Evolutionary conservation across 106 monocot species (phyloP), one percentile per base, ranked within the genome.

Genomic region (Allium cepa): DNA sequence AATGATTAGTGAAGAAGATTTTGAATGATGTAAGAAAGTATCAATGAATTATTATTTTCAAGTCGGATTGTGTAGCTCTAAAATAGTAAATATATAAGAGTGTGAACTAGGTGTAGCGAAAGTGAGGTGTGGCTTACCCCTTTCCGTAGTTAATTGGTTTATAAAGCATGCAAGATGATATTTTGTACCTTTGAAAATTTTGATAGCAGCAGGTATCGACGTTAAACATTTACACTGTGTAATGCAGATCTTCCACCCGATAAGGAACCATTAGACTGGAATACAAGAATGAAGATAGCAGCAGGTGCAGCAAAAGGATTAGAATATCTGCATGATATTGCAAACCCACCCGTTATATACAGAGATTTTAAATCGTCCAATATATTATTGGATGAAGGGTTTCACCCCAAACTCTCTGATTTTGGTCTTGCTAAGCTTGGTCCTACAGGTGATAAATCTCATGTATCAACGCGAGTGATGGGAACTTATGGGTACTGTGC

Each of bases 401-500:
- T 64, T 68, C 83, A 79, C 14, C 83, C 83, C 11, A 83, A 83
- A 17, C 73, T 83, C 45, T 83, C 83, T 28, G 83, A 83, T 59
- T 83, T 83, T 65, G 83, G 83, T 10, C 79, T 83, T 46, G 83
- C 83, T 47, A 83, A 83, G 47, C 83, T 52, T 10, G 68, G 68
- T 14, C 68, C 68, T 3, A n/a, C 45, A 13, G 68, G 68, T 28
- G 68, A 68, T 45, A 78, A 83, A 48, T 75, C 83, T 26, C 83
- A 83, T 72, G 83, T 83, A 36, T 79, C 83, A 9, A 78, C 78
- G 9, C 71, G 81, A 10, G 81, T 85, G 64, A 85, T 85, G 85
- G 85, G 85, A 66, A 80, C 81, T 27, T 78, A 85, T 69, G 85
- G 85, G 27, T 85, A 81, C 67, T 85, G 78, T 69, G 85, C 85